Base-by-base conservation (phyloP, 2,329 filamentous ascomycete species). In the Talaromyces pinophilus region DNA sequence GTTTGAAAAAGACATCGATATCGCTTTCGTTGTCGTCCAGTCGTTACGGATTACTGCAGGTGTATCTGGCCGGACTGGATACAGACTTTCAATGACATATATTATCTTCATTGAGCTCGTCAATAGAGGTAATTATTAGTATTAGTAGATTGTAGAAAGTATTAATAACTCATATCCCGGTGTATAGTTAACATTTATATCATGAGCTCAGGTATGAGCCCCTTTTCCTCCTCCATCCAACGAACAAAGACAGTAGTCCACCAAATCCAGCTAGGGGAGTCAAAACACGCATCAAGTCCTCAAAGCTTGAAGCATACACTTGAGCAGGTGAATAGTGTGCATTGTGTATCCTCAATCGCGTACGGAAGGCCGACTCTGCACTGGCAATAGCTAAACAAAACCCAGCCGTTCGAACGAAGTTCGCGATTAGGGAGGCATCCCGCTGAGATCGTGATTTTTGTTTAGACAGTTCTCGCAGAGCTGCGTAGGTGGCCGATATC, bases 361-460 rank as follows among this genome's bases (percentile, higher is more conserved):
- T 50, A 19, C 33, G 62, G 35, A 67, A 67, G 3, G 55, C 54
- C 15, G 62, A 42, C 6, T 63, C 62, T 17, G 35, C 62, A 22
- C 48, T 57, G 0, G 62, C 44, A 13, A 67, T 62, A 30, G 62
- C 65, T 42, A 64, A 13, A 40, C 62, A 67, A 33, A 62, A 38
- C 11, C 55, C 65, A 15, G 62, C 33, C 17, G 62, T 62, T 30
- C 65, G 62, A 57, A 67, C 35, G 10, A 67, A 62, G 40, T 57
- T 64, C 19, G 57, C 62, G 52, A 64, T 52, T 13, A 67, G 2
- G 3, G n/a, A 61, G 7, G 62, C 62, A 52, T 67, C 65, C 5
- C 62, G 62, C 40, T 35, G 52, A 40, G 30, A 11, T 5, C 55
- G 19, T 13, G 48, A 15, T 4, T 4, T 57, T 2, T 30, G 33